A percentile compares a stretch with the other conserved stretches of the same genome.
These are phyloP conservation scores for Penicillium sp. DNA, from an alignment of 2,329 filamentous ascomycete species.

Conservation along the genomic window DNA sequence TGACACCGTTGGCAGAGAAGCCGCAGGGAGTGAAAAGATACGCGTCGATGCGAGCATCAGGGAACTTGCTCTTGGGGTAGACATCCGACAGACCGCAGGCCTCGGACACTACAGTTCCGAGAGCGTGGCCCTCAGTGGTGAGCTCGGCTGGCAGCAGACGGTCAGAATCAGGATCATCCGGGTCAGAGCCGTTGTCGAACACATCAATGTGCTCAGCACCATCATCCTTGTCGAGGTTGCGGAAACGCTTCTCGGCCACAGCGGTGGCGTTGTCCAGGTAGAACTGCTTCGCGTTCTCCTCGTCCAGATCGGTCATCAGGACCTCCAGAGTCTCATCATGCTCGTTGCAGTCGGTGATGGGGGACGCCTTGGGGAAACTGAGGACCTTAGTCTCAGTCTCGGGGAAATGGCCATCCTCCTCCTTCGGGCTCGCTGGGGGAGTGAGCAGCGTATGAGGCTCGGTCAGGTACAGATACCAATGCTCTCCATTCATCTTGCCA, in stretches of 20 bases:
- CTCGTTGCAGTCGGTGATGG: conserved; percentile 39
- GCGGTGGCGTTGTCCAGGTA: conserved; percentile 81
- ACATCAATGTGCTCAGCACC: conserved; percentile 64
- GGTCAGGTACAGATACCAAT: conserved; percentile 98
- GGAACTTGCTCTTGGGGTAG: conserved; percentile 84
- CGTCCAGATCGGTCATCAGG: conserved; percentile 70
- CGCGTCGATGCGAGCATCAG: conserved; percentile 89
- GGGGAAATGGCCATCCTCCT: conserved; percentile 48
- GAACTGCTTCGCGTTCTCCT: conserved; percentile 68
- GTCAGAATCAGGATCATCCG: conserved; percentile 59
- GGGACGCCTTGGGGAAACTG: conserved; percentile 52
- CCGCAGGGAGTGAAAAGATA: conserved; percentile 97
- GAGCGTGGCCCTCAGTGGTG: conserved; percentile 89
- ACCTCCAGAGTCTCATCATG: conserved; percentile 62
- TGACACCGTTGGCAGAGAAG: conserved; percentile 94
- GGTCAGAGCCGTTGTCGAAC: conserved; percentile 74
- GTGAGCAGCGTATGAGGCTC: conserved; percentile 79
- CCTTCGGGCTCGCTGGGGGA: conserved; percentile 74
- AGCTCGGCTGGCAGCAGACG: conserved; percentile 68
- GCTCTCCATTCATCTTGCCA: conserved; percentile 99
- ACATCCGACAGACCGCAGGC: conserved; percentile 85
- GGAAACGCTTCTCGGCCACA: conserved; percentile 81
- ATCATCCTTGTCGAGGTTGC: conserved; percentile 67
- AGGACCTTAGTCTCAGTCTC: conserved; percentile 64
- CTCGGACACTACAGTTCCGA: conserved; percentile 91